These are phyloP conservation scores for Kockovaella imperatae DNA, from an alignment of 768 basidiomycete species.

Conservation along the genomic window DNA sequence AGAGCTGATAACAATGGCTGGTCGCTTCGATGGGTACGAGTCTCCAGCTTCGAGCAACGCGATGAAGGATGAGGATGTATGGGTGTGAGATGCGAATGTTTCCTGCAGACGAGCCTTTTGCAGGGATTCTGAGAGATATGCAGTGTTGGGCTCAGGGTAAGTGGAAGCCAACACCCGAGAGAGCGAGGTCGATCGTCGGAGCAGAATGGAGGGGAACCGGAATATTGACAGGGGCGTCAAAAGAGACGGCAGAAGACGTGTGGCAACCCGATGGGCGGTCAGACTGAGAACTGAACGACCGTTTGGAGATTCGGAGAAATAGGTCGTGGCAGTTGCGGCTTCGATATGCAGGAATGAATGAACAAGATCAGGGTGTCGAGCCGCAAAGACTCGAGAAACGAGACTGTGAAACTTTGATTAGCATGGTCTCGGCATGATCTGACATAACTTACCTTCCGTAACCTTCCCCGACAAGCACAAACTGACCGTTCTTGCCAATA, in stretches of 20 bases:
- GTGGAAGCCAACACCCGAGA: conserved; percentile 38
- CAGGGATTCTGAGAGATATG: conserved; percentile 29
- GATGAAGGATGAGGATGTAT: conserved; percentile 30
- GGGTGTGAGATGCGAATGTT: conserved; percentile 35
- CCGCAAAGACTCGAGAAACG: conserved; percentile 38
- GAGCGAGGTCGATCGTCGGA: conserved; percentile 33
- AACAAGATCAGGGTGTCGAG: conserved; percentile 29
- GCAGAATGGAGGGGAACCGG: conserved; percentile 37
- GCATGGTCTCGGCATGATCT: not conserved
- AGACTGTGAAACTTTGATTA: conserved; percentile 16
- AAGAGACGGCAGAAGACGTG: conserved; percentile 34
- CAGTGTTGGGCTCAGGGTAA: conserved; percentile 25
- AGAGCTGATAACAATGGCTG: conserved; percentile 31
- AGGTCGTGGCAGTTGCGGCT: conserved; percentile 41
- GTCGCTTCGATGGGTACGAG: conserved; percentile 25
- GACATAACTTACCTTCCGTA: conserved; percentile 39
- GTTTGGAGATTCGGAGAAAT: conserved; percentile 35
- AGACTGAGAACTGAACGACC: conserved; percentile 19
- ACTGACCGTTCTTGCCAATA: conserved; percentile 5
- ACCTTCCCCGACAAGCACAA: conserved; percentile 41
- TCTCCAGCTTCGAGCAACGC: conserved; percentile 23
- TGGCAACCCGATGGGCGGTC: conserved; percentile 28
- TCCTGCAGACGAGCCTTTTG: conserved; percentile 41
- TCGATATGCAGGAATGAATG: conserved; percentile 42
- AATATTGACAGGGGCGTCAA: conserved; percentile 36